A percentile compares a stretch with the other conserved stretches of the same genome.
phyloP scores from a whole-genome alignment of 2,329 filamentous ascomycete species.

The Fusarium praegraminearum region DNA sequence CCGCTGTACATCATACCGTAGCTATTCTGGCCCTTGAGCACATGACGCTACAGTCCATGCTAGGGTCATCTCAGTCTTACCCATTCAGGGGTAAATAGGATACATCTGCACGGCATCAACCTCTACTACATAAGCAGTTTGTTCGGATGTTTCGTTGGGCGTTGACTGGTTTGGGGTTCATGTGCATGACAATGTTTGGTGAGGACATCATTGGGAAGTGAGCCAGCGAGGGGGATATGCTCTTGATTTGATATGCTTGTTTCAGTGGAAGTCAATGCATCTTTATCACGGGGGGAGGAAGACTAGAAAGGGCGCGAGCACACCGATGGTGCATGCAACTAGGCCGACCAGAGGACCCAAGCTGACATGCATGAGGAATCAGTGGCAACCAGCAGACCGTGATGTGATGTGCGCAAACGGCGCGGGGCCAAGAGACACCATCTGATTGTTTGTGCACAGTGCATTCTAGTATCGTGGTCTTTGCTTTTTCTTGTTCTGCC shows the following conservation, averaged over 20 bases:
- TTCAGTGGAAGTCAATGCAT: slow-evolving; percentile 2
- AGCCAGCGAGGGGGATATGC: not conserved
- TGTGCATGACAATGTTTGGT: slow-evolving; percentile 35
- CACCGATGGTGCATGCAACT: not conserved
- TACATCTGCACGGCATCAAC: slow-evolving; percentile 8
- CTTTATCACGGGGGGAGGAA: slow-evolving; percentile 11
- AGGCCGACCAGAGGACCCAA: slow-evolving; percentile 20
- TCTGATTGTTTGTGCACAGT: slow-evolving; percentile 41
- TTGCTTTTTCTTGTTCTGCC: slow-evolving; percentile 8
- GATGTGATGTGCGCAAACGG: slow-evolving; percentile 29
- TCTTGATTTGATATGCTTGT: not conserved
- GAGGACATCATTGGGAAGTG: slow-evolving; percentile 9
- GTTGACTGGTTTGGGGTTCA: slow-evolving; percentile 29
- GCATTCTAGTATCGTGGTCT: slow-evolving; percentile 16
- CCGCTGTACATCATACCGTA: slow-evolving; percentile 11
- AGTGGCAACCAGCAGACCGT: slow-evolving; percentile 24
- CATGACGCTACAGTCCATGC: slow-evolving; percentile 16
- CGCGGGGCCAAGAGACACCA: slow-evolving; percentile 40
- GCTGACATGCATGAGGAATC: slow-evolving; percentile 39
- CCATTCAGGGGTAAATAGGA: slow-evolving; percentile 25
- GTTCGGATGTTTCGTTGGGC: slow-evolving; percentile 11
- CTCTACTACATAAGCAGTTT: slow-evolving; percentile 16
- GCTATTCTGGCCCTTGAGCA: slow-evolving; percentile 2
- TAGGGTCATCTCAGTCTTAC: slow-evolving; percentile 15
- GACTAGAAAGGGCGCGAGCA: slow-evolving; percentile 4